phyloP scores from a whole-genome alignment of 1,284 basidiomycete genomes.

The Cutaneotrichosporon cutaneum region DNA sequence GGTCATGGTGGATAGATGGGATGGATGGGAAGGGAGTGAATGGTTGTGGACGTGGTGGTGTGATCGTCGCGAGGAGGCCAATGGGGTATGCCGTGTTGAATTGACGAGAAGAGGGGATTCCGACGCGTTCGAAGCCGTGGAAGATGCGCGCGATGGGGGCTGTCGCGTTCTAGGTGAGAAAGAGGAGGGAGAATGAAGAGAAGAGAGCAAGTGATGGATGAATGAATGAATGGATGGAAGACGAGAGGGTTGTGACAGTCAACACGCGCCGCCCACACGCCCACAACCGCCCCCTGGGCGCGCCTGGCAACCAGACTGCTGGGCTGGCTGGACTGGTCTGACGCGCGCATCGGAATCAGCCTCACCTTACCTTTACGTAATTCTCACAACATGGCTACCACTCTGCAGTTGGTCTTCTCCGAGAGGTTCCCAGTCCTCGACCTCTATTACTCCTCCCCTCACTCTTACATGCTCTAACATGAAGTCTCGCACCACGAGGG shows the following conservation, averaged over 20 bases:
- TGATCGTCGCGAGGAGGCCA: background rate
- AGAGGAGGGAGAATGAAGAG: background rate
- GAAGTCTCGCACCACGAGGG: conserved; percentile 7
- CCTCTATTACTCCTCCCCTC: background rate
- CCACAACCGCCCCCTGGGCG: too few relatives aligned
- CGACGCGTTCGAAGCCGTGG: background rate
- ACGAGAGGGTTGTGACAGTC: background rate
- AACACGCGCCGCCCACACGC: too few relatives aligned
- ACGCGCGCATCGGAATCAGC: too few relatives aligned
- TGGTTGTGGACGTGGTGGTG: background rate
- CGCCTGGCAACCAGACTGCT: too few relatives aligned
- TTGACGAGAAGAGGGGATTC: background rate
- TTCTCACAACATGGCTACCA: too few relatives aligned
- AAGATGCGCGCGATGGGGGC: background rate
- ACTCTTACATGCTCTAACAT: conserved; percentile 1
- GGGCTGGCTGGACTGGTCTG: too few relatives aligned
- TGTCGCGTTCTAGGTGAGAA: background rate
- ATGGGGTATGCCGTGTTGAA: background rate
- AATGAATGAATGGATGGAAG: background rate
- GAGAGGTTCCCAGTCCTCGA: background rate
- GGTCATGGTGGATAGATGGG: conserved; percentile 29
- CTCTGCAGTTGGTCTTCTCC: too few relatives aligned
- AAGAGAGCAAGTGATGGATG: background rate
- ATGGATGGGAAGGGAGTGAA: background rate
- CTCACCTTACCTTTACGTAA: background rate